Evolutionary conservation across 768 basidiomycete genomes (phyloP).

Genomic region (Asterophora parasitica): DNA sequence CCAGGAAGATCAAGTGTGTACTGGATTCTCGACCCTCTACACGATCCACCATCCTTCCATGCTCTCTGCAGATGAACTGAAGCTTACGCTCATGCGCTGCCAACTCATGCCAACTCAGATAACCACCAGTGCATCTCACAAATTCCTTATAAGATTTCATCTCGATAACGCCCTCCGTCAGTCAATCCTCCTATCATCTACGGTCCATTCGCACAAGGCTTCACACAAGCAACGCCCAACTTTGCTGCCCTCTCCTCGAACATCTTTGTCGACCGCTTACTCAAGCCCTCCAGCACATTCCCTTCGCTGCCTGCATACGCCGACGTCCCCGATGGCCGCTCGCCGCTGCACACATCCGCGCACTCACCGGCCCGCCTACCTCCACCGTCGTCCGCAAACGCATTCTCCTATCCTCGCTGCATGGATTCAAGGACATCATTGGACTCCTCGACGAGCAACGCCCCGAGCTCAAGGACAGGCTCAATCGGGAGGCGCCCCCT

Average conservation of each 20-base stretch:
- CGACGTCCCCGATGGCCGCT: slow-evolving; percentile 33
- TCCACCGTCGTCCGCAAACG: slow-evolving; percentile 27
- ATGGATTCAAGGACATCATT: slow-evolving; percentile 15
- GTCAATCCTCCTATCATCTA: slow-evolving; percentile 34
- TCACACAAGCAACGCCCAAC: no score
- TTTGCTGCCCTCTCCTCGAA: slow-evolving; percentile 23
- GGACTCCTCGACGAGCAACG: slow-evolving; percentile 20
- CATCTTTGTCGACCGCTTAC: slow-evolving; percentile 23
- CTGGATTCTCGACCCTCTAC: no score
- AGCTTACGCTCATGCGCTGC: no score
- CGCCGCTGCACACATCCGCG: slow-evolving; percentile 27
- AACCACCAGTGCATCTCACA: slow-evolving; percentile 10
- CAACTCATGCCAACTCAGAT: no score
- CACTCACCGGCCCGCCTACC: slow-evolving; percentile 20
- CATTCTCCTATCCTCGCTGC: slow-evolving; percentile 24
- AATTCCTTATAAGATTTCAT: neutral
- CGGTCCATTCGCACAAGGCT: slow-evolving; percentile 28
- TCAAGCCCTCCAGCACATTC: slow-evolving; percentile 20
- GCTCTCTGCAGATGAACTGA: no score
- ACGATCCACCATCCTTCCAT: no score
- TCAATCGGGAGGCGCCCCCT: slow-evolving; percentile 17
- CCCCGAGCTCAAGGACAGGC: slow-evolving; percentile 24
- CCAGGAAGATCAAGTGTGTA: no score
- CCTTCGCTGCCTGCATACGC: slow-evolving; percentile 20
- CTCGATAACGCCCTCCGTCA: slow-evolving; percentile 14